These are phyloP conservation scores for Picochlorum sp. DNA, from an alignment of 139 green algal genomes.

Conservation along the genomic window DNA sequence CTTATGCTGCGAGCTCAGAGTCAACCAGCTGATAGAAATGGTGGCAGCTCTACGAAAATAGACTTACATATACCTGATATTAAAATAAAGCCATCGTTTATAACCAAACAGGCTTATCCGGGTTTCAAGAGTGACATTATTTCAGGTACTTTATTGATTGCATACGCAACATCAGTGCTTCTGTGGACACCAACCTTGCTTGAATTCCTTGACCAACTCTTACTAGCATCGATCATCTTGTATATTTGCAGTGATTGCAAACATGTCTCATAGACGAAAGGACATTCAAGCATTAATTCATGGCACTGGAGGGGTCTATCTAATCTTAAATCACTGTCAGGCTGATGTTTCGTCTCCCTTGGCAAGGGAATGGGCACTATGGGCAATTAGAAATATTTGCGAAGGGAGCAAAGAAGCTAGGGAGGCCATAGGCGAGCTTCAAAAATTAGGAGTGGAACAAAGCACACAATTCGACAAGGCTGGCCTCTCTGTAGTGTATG, in stretches of 20 bases:
- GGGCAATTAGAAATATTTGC: conserved; percentile 80
- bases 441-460: conserved; percentile 33
- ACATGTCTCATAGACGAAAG: conserved; percentile 21
- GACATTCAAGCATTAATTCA: conserved; percentile 30
- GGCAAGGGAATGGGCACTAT: conserved; percentile 81
- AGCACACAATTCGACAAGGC: conserved; percentile 42
- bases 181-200: too few relatives aligned
- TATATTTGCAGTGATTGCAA: conserved; percentile 57
- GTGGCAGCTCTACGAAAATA: not conserved
- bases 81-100: not conserved
- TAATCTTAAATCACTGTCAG: conserved; percentile 54
- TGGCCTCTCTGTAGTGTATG: conserved; percentile 56
- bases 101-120: not conserved
- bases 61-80: not conserved
- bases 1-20: conserved; percentile 22
- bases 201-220: too few relatives aligned
- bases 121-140: not conserved
- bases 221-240: conserved; percentile 64
- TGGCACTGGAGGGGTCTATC: conserved; percentile 31
- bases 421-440: conserved; percentile 25
- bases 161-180: too few relatives aligned
- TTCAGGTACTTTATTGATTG: too few relatives aligned
- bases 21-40: not conserved
- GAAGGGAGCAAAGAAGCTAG: conserved; percentile 31
- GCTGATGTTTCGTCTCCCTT: conserved; percentile 51